These are phyloP conservation scores for Nakataea oryzae DNA, from an alignment of 2,329 filamentous ascomycete species.

Conservation along the genomic window DNA sequence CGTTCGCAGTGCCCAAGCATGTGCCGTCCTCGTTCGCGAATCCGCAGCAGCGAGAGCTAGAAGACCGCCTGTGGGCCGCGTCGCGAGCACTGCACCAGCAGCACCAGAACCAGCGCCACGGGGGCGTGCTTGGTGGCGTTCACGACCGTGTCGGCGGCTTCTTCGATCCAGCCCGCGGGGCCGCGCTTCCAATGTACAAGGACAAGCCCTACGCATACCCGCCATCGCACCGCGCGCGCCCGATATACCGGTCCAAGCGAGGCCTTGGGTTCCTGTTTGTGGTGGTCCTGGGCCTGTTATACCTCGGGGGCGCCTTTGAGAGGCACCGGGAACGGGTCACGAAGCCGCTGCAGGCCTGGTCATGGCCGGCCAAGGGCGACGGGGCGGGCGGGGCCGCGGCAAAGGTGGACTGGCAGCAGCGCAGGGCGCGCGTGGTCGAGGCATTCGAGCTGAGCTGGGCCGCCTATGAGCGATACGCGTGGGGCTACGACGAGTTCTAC, in stretches of 20 bases:
- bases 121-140: slow-evolving; percentile 28
- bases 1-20: slow-evolving; percentile 58
- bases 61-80: slow-evolving; percentile 56
- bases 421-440: slow-evolving; percentile 74
- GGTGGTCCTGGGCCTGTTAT: slow-evolving; percentile 49
- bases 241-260: slow-evolving; percentile 55
- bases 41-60: slow-evolving; percentile 48
- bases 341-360: slow-evolving; percentile 33
- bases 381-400: slow-evolving; percentile 23
- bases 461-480: slow-evolving; percentile 83
- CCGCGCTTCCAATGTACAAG: slow-evolving; percentile 87
- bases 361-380: slow-evolving; percentile 42
- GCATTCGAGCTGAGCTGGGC: slow-evolving; percentile 90
- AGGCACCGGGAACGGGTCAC: slow-evolving; percentile 22
- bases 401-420: slow-evolving; percentile 61
- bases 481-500: slow-evolving; percentile 86
- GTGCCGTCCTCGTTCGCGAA: slow-evolving; percentile 54
- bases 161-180: slow-evolving; percentile 42
- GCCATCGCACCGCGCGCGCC: slow-evolving; percentile 44
- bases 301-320: slow-evolving; percentile 56
- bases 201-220: slow-evolving; percentile 84
- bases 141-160: slow-evolving; percentile 54
- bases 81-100: slow-evolving; percentile 20
- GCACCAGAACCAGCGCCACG: slow-evolving; percentile 4
- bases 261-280: slow-evolving; percentile 40